These are phyloP conservation scores for Echinochloa phyllopogon DNA, from an alignment of 176 grass and related monocot genomes.

Conservation along the genomic window DNA sequence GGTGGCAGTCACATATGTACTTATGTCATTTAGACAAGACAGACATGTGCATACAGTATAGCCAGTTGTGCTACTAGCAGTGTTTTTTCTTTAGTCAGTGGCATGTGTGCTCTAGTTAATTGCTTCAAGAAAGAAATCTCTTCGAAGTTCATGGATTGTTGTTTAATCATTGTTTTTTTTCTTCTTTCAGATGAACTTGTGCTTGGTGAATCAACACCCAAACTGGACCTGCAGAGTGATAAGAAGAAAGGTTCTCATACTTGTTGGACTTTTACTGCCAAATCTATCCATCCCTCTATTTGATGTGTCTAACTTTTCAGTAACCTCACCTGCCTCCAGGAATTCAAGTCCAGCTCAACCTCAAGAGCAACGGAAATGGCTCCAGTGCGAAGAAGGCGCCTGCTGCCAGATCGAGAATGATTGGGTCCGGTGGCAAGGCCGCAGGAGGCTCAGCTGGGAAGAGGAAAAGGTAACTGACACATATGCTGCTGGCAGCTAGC, in stretches of 20 bases:
- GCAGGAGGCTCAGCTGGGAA: conserved; percentile 60
- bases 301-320: not conserved
- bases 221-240: conserved; percentile 77
- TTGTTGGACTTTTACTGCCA: not conserved
- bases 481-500: not conserved
- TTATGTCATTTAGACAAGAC: not conserved
- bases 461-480: conserved; percentile 67
- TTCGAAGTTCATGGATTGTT: not conserved
- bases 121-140: not conserved
- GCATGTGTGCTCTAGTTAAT: not conserved
- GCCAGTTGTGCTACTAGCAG: not conserved
- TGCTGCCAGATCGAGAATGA: conserved; percentile 53
- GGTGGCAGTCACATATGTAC: not conserved
- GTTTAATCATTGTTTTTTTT: conserved; percentile 1
- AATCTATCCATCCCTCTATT: not conserved
- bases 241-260: conserved; percentile 75
- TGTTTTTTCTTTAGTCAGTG: not conserved
- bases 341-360: conserved; percentile 89
- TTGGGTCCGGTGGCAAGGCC: conserved; percentile 56
- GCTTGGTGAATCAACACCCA: conserved; percentile 52
- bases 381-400: conserved; percentile 66
- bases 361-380: conserved; percentile 60
- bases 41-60: not conserved
- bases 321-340: conserved; percentile 46
- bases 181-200: conserved; percentile 61